phyloP scores from a whole-genome alignment of 805 yeast genomes.

The Candida lessepsii region DNA sequence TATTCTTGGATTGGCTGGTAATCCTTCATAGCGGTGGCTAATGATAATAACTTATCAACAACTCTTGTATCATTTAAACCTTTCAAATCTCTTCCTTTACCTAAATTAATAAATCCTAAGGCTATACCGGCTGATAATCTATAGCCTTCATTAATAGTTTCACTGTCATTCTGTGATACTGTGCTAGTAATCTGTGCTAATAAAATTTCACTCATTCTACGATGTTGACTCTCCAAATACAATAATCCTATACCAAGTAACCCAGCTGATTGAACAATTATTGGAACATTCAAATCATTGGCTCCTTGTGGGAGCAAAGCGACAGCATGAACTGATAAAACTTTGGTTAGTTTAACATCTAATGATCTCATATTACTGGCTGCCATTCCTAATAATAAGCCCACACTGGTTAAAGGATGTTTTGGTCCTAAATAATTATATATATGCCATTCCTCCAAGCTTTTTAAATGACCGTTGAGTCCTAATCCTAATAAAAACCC shows the following conservation, averaged over 20 bases:
- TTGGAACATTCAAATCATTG: slow-evolving; percentile 78
- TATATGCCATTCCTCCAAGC: slow-evolving; percentile 93
- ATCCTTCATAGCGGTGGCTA: slow-evolving; percentile 62
- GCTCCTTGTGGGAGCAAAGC: slow-evolving; percentile 91
- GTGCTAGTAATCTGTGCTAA: slow-evolving; percentile 64
- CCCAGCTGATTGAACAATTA: slow-evolving; percentile 88
- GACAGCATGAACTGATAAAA: slow-evolving; percentile 87
- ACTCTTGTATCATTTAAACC: slow-evolving; percentile 63
- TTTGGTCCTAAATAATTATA: slow-evolving; percentile 91
- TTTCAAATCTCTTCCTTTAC: slow-evolving; percentile 62
- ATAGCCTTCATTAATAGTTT: slow-evolving; percentile 71
- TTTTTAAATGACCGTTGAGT: slow-evolving; percentile 79
- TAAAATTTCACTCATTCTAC: slow-evolving; percentile 81
- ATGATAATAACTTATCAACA: slow-evolving; percentile 55
- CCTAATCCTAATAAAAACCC: slow-evolving; percentile 95
- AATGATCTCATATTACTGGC: slow-evolving; percentile 81
- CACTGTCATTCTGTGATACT: slow-evolving; percentile 53
- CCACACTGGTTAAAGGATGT: slow-evolving; percentile 79
- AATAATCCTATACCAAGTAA: slow-evolving; percentile 85
- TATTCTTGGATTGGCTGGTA: slow-evolving; percentile 55
- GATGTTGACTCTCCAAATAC: slow-evolving; percentile 73
- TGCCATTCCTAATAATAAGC: slow-evolving; percentile 86
- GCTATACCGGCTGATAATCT: slow-evolving; percentile 86
- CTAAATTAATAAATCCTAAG: slow-evolving; percentile 79
- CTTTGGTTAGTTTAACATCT: slow-evolving; percentile 86